Base-by-base conservation (phyloP, 306 rosid species). In the Fragaria iinumae region DNA sequence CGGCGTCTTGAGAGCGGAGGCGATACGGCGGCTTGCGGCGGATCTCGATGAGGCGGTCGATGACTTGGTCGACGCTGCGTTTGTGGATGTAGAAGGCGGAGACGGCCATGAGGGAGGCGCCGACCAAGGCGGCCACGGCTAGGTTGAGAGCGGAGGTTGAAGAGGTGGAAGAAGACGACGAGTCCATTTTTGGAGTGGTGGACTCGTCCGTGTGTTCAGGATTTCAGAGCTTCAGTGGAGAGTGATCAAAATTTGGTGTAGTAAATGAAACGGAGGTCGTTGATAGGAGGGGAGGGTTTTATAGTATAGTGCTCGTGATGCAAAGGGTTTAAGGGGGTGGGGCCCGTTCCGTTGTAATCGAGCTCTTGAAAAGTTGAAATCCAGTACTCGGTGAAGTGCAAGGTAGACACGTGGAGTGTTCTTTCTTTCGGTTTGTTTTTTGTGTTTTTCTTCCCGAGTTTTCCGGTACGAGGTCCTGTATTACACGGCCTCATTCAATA, bases 41-140 rank as follows among this genome's bases (percentile, higher is more conserved):
- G 77, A 89, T 73, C 77, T 91, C 95, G 17, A 84, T 68, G 81
- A 91, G 81, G 39, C 93, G 93, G 53, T 81, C 75, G 79, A 91
- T 86, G 57, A 91, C 89, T 16, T 91, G 90, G 59, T 91, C 93
- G 72, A 91, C 89, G 77, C 95, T 88, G 69, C 93, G 93, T 71
- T 87, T 91, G 88, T 91, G 97, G 78, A 89, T 87, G 89, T 85
- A 91, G 83, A 91, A 90, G 67, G 97, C 94, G 32, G 97, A 91
- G 56, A 91, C 73, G 60, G 97, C 95, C 91, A 90, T 87, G 77
- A 91, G 79, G 0, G 93, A 91, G 72, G 95, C 91, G 47, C 95
- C 97, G n/a, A 90, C 84, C 0, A 90, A 77, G 25, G 95, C 91
- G 62, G 97, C 93, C 95, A 90, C 71, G 38, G 95, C 97, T 55